Percentiles rank a stretch among this genome's conserved stretches.
Evolutionary conservation across 1,284 basidiomycete species (phyloP).

Genomic region (Lignosus rhinocerotis): DNA sequence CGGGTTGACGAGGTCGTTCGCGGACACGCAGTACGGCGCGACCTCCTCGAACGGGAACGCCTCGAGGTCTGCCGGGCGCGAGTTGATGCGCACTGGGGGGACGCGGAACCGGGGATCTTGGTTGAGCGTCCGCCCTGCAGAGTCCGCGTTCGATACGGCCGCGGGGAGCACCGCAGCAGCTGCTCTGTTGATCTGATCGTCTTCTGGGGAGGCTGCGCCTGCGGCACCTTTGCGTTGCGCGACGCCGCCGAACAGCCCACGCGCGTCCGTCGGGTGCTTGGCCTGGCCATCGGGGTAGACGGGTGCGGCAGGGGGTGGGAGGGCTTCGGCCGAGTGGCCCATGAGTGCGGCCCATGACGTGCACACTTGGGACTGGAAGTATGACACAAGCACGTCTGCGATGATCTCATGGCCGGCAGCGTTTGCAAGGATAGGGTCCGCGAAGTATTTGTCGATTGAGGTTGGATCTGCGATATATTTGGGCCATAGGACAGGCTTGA

Average conservation of each 20-base stretch:
- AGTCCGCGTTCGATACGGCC: not conserved
- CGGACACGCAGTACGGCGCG: conserved; percentile 86
- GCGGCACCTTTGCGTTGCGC: conserved; percentile 64
- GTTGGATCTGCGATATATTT: conserved; percentile 78
- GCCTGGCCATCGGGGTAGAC: conserved; percentile 30
- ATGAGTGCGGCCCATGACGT: conserved; percentile 77
- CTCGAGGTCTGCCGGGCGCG: conserved; percentile 58
- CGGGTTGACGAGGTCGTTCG: conserved; percentile 94
- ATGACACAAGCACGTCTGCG: conserved; percentile 83
- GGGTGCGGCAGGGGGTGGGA: conserved; percentile 44
- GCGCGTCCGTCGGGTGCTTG: conserved; percentile 43
- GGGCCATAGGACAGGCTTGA: conserved; percentile 81
- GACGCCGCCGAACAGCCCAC: conserved; percentile 72
- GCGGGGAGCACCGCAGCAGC: conserved; percentile 23
- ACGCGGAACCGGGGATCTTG: conserved; percentile 50
- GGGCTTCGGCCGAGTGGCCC: conserved; percentile 64
- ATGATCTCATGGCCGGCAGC: conserved; percentile 80
- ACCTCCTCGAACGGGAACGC: conserved; percentile 76
- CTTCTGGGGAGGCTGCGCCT: conserved; percentile 29
- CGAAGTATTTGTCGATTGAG: conserved; percentile 72
- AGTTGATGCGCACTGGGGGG: conserved; percentile 73
- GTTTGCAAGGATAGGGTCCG: conserved; percentile 84
- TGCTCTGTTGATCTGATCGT: conserved; percentile 24
- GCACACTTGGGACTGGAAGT: conserved; percentile 87
- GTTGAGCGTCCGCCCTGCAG: conserved; percentile 11